Percentiles rank a stretch among this genome's conserved stretches.
Conservation (phyloP, 2,329 filamentous ascomycete species). For the Torrubiella hemipterigena region DNA sequence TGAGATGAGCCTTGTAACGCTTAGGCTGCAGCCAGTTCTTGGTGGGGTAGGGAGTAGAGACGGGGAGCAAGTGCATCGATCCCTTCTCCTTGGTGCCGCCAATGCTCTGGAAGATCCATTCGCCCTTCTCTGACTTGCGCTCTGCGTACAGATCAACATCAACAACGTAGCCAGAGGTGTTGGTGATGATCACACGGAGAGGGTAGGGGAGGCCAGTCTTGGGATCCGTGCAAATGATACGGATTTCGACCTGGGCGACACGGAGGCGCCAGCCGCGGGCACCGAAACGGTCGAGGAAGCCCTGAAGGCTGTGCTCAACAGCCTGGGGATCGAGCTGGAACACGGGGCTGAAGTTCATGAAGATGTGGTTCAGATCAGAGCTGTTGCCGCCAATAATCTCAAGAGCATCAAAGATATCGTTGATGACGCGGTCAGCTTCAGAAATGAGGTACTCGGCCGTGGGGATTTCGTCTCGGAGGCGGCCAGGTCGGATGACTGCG, state of each 20-base stretch:
- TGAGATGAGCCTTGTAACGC: constrained; percentile 97
- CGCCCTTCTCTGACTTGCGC: constrained; percentile 94
- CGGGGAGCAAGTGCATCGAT: constrained; percentile 83
- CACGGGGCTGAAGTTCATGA: constrained; percentile 97
- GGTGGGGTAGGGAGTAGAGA: constrained; percentile 86
- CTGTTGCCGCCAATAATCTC: constrained; percentile 99
- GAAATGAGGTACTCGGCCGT: constrained; percentile 98
- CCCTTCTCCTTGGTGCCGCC: constrained; percentile 91
- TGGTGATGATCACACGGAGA: constrained; percentile 90
- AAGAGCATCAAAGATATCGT: constrained; percentile 91
- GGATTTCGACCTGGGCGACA: constrained; percentile 94
- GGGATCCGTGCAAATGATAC: constrained; percentile 93
- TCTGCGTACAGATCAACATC: constrained; percentile 97
- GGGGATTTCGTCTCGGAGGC: constrained; percentile 91
- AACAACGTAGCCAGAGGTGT: constrained; percentile 96
- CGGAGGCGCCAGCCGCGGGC: constrained; percentile 91
- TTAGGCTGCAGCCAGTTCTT: constrained; percentile 99
- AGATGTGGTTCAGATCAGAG: constrained; percentile 98
- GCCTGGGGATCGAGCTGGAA: constrained; percentile 85
- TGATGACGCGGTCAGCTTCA: constrained; percentile 92
- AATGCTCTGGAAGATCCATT: constrained; percentile 98
- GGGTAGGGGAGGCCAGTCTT: constrained; percentile 75
- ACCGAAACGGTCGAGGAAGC: constrained; percentile 94
- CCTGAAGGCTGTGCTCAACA: constrained; percentile 84
- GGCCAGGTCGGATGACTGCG: constrained; percentile 85